phyloP scores from a whole-genome alignment of 1,139 yeast species.

The Saccharomyces hybrid region DNA sequence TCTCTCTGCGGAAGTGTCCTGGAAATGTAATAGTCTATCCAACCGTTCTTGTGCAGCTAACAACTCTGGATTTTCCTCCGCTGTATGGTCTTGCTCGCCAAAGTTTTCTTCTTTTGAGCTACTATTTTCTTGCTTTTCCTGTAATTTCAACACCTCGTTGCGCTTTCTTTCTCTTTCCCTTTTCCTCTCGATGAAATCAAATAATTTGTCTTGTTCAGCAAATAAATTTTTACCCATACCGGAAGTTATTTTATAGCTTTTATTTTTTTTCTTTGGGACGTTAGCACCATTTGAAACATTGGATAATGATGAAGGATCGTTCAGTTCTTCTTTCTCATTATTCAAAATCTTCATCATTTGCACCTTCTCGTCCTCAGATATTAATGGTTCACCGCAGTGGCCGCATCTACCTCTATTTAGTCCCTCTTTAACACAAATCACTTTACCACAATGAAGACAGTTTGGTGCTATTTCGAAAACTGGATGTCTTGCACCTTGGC shows the following conservation, averaged over 20 bases:
- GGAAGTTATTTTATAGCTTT: slow-evolving; percentile 27
- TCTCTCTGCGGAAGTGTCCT: slow-evolving; percentile 80
- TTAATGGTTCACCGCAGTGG: slow-evolving; percentile 63
- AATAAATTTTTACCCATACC: slow-evolving; percentile 58
- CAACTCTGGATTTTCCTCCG: slow-evolving; percentile 42
- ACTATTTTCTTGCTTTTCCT: slow-evolving; percentile 21
- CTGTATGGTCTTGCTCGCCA: slow-evolving; percentile 36
- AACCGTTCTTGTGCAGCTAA: slow-evolving; percentile 63
- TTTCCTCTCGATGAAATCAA: slow-evolving; percentile 43
- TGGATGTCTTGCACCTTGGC: slow-evolving; percentile 83
- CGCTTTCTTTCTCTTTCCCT: slow-evolving; percentile 24
- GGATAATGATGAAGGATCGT: slow-evolving; percentile 11
- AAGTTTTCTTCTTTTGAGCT: slow-evolving; percentile 17
- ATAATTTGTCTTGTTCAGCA: slow-evolving; percentile 59
- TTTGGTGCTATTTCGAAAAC: slow-evolving; percentile 86
- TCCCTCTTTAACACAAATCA: slow-evolving; percentile 85
- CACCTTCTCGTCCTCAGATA: slow-evolving; percentile 51
- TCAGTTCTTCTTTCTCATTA: slow-evolving; percentile 40
- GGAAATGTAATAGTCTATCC: slow-evolving; percentile 67
- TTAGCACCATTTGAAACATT: slow-evolving; percentile 4
- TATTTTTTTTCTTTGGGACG: slow-evolving; percentile 18
- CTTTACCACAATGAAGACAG: slow-evolving; percentile 89
- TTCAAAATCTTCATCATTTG: slow-evolving; percentile 49
- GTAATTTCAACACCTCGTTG: slow-evolving; percentile 13
- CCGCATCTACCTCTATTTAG: slow-evolving; percentile 71